phyloP scores from a whole-genome alignment of 371 early-diverging fungal species.

The Rhizopus arrhizus region DNA sequence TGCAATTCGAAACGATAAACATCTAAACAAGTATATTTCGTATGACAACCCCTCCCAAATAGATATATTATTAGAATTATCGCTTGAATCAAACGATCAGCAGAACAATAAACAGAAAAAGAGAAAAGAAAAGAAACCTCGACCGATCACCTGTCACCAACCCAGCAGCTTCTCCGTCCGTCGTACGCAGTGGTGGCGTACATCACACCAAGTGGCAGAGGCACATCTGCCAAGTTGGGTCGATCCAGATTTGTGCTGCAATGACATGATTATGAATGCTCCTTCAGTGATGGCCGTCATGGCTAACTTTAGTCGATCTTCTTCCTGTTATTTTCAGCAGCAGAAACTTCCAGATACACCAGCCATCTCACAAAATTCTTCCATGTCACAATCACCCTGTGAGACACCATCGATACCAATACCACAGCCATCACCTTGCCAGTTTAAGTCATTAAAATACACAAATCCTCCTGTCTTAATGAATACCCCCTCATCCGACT shows the following conservation, averaged over 20 bases:
- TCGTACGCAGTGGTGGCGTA: slow-evolving; percentile 28
- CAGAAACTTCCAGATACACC: slow-evolving; percentile 9
- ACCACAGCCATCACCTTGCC: not conserved
- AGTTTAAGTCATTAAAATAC: slow-evolving; percentile 19
- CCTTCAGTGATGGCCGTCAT: slow-evolving; percentile 13
- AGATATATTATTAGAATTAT: slow-evolving; percentile 19
- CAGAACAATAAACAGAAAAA: not conserved
- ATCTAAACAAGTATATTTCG: slow-evolving; percentile 15
- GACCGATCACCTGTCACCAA: slow-evolving; percentile 14
- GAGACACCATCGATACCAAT: not conserved
- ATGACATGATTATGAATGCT: slow-evolving; percentile 14
- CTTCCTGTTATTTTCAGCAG: not conserved
- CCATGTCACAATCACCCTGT: not conserved
- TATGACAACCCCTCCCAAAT: slow-evolving; percentile 16
- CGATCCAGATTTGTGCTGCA: slow-evolving; percentile 17
- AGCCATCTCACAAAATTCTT: slow-evolving; percentile 12
- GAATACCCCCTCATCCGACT: not conserved
- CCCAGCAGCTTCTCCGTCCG: slow-evolving; percentile 16
- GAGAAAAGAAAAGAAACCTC: not conserved
- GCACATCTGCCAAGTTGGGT: slow-evolving; percentile 31
- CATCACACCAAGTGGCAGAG: slow-evolving; percentile 26
- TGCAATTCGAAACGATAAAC: slow-evolving; percentile 16
- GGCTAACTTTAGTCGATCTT: slow-evolving; percentile 12
- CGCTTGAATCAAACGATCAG: not conserved
- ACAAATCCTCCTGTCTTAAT: slow-evolving; percentile 15